phyloP scores from a whole-genome alignment of 352 stramenopile genomes.

The Phytophthora vignae region DNA sequence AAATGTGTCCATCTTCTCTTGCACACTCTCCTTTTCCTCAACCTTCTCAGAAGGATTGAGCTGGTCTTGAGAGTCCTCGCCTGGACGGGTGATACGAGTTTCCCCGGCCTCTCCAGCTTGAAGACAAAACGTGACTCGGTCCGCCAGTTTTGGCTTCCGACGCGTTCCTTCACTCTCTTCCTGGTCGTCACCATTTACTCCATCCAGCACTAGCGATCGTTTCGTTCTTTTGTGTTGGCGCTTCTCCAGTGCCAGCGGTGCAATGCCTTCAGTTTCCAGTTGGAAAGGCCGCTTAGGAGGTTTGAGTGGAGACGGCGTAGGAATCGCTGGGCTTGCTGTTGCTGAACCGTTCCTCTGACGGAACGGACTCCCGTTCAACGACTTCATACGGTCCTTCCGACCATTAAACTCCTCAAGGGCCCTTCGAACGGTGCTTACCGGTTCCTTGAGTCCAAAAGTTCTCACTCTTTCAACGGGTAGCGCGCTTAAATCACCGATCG shows the following conservation, averaged over 20 bases:
- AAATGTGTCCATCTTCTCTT: slow-evolving; percentile 56
- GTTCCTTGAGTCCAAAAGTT: slow-evolving; percentile 70
- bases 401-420: slow-evolving; percentile 66
- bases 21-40: slow-evolving; percentile 33
- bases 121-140: slow-evolving; percentile 67
- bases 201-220: slow-evolving; percentile 47
- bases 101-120: slow-evolving; percentile 40
- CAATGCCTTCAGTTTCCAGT: slow-evolving; percentile 13
- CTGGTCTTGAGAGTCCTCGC: slow-evolving; percentile 62
- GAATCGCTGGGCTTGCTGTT: slow-evolving; percentile 27
- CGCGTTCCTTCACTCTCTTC: slow-evolving; percentile 25
- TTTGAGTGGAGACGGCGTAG: slow-evolving; percentile 43
- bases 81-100: slow-evolving; percentile 55
- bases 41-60: slow-evolving; percentile 18
- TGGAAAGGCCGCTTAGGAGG: slow-evolving; percentile 45
- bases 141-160: slow-evolving; percentile 49
- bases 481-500: slow-evolving; percentile 69
- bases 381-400: slow-evolving; percentile 48
- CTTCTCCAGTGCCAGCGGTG: slow-evolving; percentile 41
- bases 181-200: slow-evolving; percentile 5
- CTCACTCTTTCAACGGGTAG: slow-evolving; percentile 59
- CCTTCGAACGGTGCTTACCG: slow-evolving; percentile 54
- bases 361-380: slow-evolving; percentile 49
- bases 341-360: slow-evolving; percentile 30
- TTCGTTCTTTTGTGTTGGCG: slow-evolving; percentile 55